phyloP scores from a whole-genome alignment of 257 asterid species.

The Solanum pinnatisectum region DNA sequence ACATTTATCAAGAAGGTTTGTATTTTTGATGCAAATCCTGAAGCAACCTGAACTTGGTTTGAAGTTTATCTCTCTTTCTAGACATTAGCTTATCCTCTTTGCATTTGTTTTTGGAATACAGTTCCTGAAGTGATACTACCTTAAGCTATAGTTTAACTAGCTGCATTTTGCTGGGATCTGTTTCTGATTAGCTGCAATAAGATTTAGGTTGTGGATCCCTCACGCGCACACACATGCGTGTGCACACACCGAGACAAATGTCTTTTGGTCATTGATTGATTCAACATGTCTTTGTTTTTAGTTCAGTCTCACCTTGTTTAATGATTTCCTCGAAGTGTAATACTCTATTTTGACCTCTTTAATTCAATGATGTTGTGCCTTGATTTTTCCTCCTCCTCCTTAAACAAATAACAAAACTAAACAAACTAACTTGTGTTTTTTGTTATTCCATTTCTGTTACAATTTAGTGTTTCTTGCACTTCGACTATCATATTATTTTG shows the following conservation, averaged over 20 bases:
- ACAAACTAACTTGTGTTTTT: neutral
- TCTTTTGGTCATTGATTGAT: neutral
- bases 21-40: neutral
- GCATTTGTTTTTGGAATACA: neutral
- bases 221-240: neutral
- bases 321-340: neutral
- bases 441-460: neutral
- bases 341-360: neutral
- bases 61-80: neutral
- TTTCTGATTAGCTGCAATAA: neutral
- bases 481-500: neutral
- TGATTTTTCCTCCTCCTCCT: neutral
- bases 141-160: neutral
- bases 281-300: neutral
- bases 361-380: neutral
- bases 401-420: neutral
- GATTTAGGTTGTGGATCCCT: neutral
- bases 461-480: neutral
- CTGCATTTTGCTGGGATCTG: neutral
- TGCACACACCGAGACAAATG: neutral
- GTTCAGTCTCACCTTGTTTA: neutral
- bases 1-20: neutral
- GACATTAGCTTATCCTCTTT: neutral
- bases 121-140: neutral
- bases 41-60: neutral